Evolutionary conservation across 306 rosid genomes (phyloP).

Genomic region (Abrus precatorius): DNA sequence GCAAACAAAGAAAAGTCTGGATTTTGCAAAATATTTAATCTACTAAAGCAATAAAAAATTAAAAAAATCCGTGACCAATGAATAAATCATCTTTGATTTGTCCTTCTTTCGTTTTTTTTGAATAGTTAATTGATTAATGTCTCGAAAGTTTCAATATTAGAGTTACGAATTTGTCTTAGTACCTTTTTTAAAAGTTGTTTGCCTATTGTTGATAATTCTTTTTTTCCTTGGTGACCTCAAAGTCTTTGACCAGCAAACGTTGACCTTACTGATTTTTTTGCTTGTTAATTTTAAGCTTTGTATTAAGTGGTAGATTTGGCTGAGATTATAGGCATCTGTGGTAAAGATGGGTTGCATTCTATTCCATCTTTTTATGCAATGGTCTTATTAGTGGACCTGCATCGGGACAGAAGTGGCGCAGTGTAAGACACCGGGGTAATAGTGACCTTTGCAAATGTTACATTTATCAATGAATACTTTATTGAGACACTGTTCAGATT

Average conservation of each 20-base stretch:
- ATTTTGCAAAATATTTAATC: constrained; percentile 41
- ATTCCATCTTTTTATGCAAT: constrained; percentile 82
- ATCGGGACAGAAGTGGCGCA: constrained; percentile 59
- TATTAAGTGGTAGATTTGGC: constrained; percentile 53
- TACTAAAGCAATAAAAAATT: constrained; percentile 4
- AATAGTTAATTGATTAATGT: constrained; percentile 31
- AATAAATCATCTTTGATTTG: constrained; percentile 51
- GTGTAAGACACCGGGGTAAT: constrained; percentile 50
- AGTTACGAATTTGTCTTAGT: constrained; percentile 52
- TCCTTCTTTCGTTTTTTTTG: constrained; percentile 56
- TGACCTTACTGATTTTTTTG: constrained; percentile 52
- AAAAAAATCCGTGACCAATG: constrained; percentile 45
- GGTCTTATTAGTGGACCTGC: constrained; percentile 70
- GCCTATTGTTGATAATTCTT: constrained; percentile 48
- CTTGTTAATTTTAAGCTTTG: constrained; percentile 36
- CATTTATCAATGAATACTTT: constrained; percentile 59
- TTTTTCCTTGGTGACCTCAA: constrained; percentile 56
- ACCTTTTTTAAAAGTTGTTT: constrained; percentile 54
- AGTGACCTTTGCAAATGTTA: constrained; percentile 60
- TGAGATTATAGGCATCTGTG: constrained; percentile 53
- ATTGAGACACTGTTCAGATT: constrained; percentile 50
- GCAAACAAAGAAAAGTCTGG: constrained; percentile 51
- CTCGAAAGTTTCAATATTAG: constrained; percentile 61
- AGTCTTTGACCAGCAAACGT: constrained; percentile 61
- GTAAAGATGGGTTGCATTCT: constrained; percentile 63